Evolutionary conservation across 495 filamentous ascomycete species (phyloP).

Genomic region (Podospora pseudopauciseta): DNA sequence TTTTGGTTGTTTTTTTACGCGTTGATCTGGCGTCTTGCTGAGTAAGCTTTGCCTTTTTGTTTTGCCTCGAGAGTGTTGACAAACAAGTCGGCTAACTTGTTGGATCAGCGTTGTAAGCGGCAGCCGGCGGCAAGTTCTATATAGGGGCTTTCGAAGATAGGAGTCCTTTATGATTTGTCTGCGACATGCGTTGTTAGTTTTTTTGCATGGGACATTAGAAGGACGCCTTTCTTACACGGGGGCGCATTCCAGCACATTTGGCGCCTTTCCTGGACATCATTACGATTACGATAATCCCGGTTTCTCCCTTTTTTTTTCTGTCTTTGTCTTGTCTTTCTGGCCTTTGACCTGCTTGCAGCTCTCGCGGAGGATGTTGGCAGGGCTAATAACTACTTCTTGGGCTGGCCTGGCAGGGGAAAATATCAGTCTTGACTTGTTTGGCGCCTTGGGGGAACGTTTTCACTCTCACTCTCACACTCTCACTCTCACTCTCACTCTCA

Average conservation of each 20-base stretch:
- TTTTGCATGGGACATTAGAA: constrained; percentile 37
- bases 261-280: constrained; percentile 27
- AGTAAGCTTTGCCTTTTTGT: constrained; percentile 15
- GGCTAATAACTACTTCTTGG: constrained; percentile 16
- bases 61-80: neutral
- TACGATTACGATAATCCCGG: constrained; percentile 29
- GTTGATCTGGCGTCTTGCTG: constrained; percentile 18
- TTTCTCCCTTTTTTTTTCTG: constrained; percentile 18
- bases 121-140: constrained; percentile 20
- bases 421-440: neutral
- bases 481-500: constrained; percentile 2
- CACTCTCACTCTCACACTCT: neutral
- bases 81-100: neutral
- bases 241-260: constrained; percentile 27
- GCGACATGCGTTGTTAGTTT: constrained; percentile 25
- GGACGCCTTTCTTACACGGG: constrained; percentile 31
- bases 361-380: constrained; percentile 7
- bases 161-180: constrained; percentile 30
- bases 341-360: constrained; percentile 18
- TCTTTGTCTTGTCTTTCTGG: constrained; percentile 7
- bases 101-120: constrained; percentile 9
- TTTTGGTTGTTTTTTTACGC: constrained; percentile 9
- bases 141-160: constrained; percentile 26
- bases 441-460: constrained; percentile 14
- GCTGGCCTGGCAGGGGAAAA: constrained; percentile 10